Evolutionary conservation across 2,329 filamentous ascomycete species (phyloP), one percentile per base, ranked within the genome.

Genomic region (Diaporthe ilicicola): DNA sequence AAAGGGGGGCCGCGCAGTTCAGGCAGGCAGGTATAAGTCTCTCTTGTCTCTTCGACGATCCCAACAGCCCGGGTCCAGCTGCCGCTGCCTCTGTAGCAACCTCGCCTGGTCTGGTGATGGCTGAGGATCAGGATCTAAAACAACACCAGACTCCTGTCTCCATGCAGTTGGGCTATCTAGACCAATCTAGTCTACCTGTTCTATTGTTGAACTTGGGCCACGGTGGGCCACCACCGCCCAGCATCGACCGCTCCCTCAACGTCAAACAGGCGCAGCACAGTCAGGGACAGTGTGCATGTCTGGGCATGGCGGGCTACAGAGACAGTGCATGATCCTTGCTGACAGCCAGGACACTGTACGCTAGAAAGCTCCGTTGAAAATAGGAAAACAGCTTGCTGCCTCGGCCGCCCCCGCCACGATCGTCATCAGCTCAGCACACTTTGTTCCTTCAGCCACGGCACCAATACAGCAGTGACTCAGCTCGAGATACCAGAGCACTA

Each of bases 81-180:
- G 55, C 24, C 46, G 24, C 27, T 15, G 42, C 24, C 42, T 32
- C 39, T 12, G 55, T 39, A 39, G 17, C 15, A 27, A 10, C 42
- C 27, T 62, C 59, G 59, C 37, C 59, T 62, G 59, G 59, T 62
- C 59, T 62, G 59, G 42, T 37, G 44, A 50, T 64, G 59, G 4
- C 44, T 50, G 59, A 64, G 59, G 59, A 64, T 64, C 59, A 64
- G 59, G 42, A 64, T 64, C 59, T 50, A 64, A 64, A 64, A 64
- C 59, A 64, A 27, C 44, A 37, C 44, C 59, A 64, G n/a, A 48
- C 59, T 64, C 59, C 59, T 64, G 59, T 64, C 42, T 64, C 50
- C 50, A 55, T 44, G 64, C 48, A 55, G 50, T 46, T 46, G 55
- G 53, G 59, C 59, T 37, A 29, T 64, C n/a, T 29, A 24, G 29